Percentiles rank a stretch among this genome's conserved stretches.
These are phyloP conservation scores for Lotmaria passim DNA, from an alignment of 208 protist genomes.

Conservation along the genomic window DNA sequence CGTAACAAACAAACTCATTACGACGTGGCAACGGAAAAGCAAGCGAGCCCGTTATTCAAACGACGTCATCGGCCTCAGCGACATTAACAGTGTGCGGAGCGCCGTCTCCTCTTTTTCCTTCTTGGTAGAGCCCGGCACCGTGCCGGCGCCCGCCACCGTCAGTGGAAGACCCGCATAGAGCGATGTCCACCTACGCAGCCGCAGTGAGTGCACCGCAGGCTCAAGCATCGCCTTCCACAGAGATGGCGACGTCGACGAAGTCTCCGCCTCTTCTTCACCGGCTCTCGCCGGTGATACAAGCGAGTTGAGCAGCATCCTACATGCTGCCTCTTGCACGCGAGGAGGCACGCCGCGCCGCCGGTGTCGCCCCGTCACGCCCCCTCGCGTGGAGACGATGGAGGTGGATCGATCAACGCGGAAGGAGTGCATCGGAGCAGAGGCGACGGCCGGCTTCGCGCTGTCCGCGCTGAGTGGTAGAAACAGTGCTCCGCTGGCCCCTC, in stretches of 20 bases:
- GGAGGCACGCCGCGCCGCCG: neutral
- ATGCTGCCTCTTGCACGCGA: constrained; percentile 1
- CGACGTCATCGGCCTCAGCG: constrained; percentile 44
- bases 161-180: constrained; percentile 23
- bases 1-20: too few relatives aligned
- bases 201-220: constrained; percentile 20
- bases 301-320: neutral
- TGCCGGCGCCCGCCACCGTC: neutral
- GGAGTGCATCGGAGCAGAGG: neutral
- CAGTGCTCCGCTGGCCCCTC: neutral
- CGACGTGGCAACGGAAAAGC: too few relatives aligned
- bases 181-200: constrained; percentile 24
- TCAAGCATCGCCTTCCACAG: constrained; percentile 7
- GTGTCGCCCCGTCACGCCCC: neutral
- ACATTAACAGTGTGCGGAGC: neutral
- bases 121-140: neutral
- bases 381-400: neutral
- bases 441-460: neutral
- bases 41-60: constrained; percentile 46
- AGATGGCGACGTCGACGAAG: neutral
- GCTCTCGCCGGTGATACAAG: neutral
- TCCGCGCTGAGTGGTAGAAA: constrained; percentile 6
- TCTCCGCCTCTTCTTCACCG: neutral
- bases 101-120: too few relatives aligned
- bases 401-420: neutral